phyloP scores from a whole-genome alignment of 176 grass and related monocot genomes.

The Carex pumila region DNA sequence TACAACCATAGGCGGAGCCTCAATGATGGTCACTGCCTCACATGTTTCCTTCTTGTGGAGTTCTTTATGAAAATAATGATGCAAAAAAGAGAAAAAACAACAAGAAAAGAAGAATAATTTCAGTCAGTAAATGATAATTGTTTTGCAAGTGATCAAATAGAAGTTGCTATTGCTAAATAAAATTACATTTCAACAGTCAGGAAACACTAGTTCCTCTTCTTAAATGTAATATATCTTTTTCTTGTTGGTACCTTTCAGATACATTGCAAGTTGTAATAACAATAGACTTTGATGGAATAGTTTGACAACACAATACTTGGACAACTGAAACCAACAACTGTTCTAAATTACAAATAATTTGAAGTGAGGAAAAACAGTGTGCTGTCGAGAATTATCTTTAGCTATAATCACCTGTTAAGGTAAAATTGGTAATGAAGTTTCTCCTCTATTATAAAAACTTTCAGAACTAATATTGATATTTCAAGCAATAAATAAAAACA shows the following conservation, averaged over 20 bases:
- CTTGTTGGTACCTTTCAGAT: neutral
- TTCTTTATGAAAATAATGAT: slow-evolving; percentile 26
- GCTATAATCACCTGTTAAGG: neutral
- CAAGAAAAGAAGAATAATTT: neutral
- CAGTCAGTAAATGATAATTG: neutral
- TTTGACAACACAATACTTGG: neutral
- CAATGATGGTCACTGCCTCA: slow-evolving; percentile 83
- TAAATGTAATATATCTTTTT: neutral
- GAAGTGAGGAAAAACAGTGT: neutral
- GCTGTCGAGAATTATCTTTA: neutral
- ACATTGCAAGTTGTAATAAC: neutral
- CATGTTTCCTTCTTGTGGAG: slow-evolving; percentile 97
- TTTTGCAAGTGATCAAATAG: neutral
- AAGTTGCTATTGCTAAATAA: neutral
- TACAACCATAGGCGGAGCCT: slow-evolving; percentile 71
- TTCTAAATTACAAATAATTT: neutral
- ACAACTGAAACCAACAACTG: neutral
- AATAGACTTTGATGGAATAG: neutral
- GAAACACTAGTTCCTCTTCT: neutral
- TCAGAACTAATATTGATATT: too few relatives aligned
- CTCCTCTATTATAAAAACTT: too few relatives aligned
- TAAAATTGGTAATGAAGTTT: neutral
- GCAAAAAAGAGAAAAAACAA: neutral
- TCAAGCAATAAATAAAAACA: too few relatives aligned
- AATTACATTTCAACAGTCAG: neutral